phyloP scores from a whole-genome alignment of 768 basidiomycete genomes.

The Collybia sp. region DNA sequence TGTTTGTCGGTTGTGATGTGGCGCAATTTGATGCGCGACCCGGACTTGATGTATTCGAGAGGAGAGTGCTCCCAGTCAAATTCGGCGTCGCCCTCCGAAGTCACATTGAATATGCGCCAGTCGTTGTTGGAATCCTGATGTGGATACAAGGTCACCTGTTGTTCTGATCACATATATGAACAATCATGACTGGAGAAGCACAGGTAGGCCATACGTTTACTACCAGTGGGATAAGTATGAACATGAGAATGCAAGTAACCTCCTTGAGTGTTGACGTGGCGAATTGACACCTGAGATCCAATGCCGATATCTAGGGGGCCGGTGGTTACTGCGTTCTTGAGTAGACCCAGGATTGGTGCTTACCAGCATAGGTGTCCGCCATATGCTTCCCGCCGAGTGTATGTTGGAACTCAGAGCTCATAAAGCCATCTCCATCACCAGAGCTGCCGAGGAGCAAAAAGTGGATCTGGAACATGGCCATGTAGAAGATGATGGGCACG shows the following conservation, averaged over 20 bases:
- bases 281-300: constrained; percentile 78
- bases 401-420: constrained; percentile 99
- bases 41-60: constrained; percentile 59
- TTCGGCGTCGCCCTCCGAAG: constrained; percentile 31
- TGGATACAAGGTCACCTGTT: constrained; percentile 98
- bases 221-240: constrained; percentile 87
- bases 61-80: constrained; percentile 47
- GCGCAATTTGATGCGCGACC: constrained; percentile 72
- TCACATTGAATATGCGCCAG: constrained; percentile 83
- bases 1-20: constrained; percentile 80
- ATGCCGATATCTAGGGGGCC: constrained; percentile 65
- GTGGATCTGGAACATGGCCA: constrained; percentile 95
- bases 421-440: constrained; percentile 98
- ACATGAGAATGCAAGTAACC: constrained; percentile 97
- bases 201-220: constrained; percentile 56
- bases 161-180: constrained; percentile 49
- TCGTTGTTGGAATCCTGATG: constrained; percentile 97
- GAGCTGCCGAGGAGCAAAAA: constrained; percentile 85
- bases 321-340: no score
- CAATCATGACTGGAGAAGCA: constrained; percentile 1
- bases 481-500: constrained; percentile 85
- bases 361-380: constrained; percentile 90
- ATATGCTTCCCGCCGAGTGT: constrained; percentile 86
- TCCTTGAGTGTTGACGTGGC: constrained; percentile 95
- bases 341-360: constrained; percentile 10